A percentile compares a stretch with the other conserved stretches of the same genome.
These are phyloP conservation scores for Liriodendron chinense DNA, from an alignment of 164 flowering plant genomes.

Conservation along the genomic window DNA sequence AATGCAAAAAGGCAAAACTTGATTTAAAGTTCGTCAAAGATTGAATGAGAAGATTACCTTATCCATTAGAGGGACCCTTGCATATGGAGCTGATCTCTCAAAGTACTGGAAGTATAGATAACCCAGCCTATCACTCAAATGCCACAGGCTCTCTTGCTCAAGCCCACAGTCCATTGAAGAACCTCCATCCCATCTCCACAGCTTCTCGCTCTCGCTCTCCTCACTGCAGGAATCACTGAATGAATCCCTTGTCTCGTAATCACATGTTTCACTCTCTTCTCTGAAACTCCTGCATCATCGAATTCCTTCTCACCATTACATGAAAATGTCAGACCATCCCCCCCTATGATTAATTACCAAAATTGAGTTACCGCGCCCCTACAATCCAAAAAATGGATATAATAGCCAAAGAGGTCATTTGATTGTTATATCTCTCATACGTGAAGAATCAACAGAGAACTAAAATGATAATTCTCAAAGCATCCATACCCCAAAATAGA, in stretches of 20 bases:
- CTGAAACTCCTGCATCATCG: constrained; percentile 25
- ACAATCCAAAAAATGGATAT: neutral
- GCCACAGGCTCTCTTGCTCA: constrained; percentile 57
- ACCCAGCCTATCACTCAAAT: constrained; percentile 67
- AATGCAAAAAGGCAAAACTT: neutral
- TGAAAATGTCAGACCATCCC: neutral
- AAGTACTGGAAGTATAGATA: constrained; percentile 74
- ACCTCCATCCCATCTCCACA: constrained; percentile 69
- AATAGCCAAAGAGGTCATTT: too few species aligned
- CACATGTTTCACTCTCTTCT: constrained; percentile 64
- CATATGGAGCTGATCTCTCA: constrained; percentile 83
- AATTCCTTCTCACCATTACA: neutral
- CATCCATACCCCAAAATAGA: too few species aligned
- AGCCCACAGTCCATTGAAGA: constrained; percentile 64
- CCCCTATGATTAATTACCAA: neutral
- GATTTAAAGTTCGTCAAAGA: neutral
- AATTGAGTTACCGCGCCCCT: neutral
- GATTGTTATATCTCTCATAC: too few species aligned
- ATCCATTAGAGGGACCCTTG: constrained; percentile 86
- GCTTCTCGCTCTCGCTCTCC: constrained; percentile 79
- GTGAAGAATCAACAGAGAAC: too few species aligned
- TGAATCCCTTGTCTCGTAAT: constrained; percentile 42
- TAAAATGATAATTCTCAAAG: too few species aligned
- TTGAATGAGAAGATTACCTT: constrained; percentile 48
- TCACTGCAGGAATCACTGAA: constrained; percentile 76